These are phyloP conservation scores for Emergomyces orientalis DNA, from an alignment of 2,329 filamentous ascomycete genomes.

Conservation along the genomic window DNA sequence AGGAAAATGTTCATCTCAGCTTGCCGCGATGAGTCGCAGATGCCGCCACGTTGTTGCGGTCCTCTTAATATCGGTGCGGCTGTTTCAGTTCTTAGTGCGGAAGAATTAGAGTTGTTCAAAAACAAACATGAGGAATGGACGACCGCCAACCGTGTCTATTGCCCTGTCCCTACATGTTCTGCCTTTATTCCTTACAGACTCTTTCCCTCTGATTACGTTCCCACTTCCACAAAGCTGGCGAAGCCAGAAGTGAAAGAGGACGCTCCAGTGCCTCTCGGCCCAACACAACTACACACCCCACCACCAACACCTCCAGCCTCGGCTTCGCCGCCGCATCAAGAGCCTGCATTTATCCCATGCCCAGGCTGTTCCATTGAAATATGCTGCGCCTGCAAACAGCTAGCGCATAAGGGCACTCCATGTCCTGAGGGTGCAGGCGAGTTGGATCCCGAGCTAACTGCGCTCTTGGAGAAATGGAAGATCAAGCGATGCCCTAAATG, in stretches of 20 bases:
- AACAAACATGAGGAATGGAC: constrained; percentile 42
- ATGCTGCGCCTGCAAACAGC: constrained; percentile 37
- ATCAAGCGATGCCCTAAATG: constrained; percentile 46
- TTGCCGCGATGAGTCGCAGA: constrained; percentile 30
- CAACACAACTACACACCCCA: constrained; percentile 10
- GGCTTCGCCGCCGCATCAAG: not conserved
- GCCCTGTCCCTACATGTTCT: constrained; percentile 41
- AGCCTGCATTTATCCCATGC: constrained; percentile 28
- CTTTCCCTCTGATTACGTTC: constrained; percentile 13
- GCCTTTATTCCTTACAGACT: constrained; percentile 37
- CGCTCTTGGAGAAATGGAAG: constrained; percentile 35
- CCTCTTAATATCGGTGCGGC: constrained; percentile 37
- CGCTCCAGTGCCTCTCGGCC: constrained; percentile 1
- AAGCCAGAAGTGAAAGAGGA: not conserved
- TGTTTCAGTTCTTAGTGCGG: constrained; percentile 26
- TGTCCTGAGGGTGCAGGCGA: constrained; percentile 31
- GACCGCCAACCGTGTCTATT: constrained; percentile 40
- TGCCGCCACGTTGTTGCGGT: constrained; percentile 41
- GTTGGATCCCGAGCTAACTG: constrained; percentile 26
- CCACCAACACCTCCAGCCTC: constrained; percentile 16
- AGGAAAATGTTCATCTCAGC: constrained; percentile 34
- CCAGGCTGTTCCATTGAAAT: constrained; percentile 36
- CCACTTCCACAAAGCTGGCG: not conserved
- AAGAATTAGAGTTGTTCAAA: constrained; percentile 32
- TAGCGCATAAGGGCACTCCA: constrained; percentile 28